Evolutionary conservation across 305 asterid genomes (phyloP), one percentile per base, ranked within the genome.

Genomic region (Rubia tinctorum): DNA sequence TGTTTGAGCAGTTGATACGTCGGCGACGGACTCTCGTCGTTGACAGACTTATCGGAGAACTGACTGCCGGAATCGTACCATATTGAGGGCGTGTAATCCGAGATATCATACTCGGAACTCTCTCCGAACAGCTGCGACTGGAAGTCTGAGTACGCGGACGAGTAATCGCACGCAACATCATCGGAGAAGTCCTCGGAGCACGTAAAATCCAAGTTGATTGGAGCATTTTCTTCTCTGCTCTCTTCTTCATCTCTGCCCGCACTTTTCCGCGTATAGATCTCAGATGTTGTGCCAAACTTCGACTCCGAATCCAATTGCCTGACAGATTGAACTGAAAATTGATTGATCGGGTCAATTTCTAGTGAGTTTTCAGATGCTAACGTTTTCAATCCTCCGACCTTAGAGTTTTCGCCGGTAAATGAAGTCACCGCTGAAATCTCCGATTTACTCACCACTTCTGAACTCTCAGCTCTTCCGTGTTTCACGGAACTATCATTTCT

Each of bases 51-150:
- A 80, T 88, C 96, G 42, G 97, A 94, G 77, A 94, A 89, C 71
- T 91, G 96, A 82, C 99, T 91, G 70, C 98, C 97, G 60, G 96
- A 88, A 69, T 80, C 83, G 78, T 74, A 79, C 83, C 91, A 86
- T 22, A 86, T 56, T 22, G 92, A 88, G 45, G 89, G 85, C 51
- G 91, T 80, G 75, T 86, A 88, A 7, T 89, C 93, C 17, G 92
- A 86, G 42, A 82, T 69, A 66, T 86, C 96, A 56, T 85, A 78
- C 69, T 87, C 93, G 3, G 91, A 87, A 77, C 77, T 64, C 37
- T 81, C 82, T 42, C 73, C 80, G 71, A 82, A 78, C 40, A 81
- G 72, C 39, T 84, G 91, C 66, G 89, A 81, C 58, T 68, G 77
- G 66, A 77, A 72, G 61, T 77, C 82, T 14, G 82, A 76, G 40